Percentiles rank a stretch among this genome's conserved stretches.
Evolutionary conservation across 140 eudicot genomes (phyloP).

Genomic region (Oenanthe javanica): DNA sequence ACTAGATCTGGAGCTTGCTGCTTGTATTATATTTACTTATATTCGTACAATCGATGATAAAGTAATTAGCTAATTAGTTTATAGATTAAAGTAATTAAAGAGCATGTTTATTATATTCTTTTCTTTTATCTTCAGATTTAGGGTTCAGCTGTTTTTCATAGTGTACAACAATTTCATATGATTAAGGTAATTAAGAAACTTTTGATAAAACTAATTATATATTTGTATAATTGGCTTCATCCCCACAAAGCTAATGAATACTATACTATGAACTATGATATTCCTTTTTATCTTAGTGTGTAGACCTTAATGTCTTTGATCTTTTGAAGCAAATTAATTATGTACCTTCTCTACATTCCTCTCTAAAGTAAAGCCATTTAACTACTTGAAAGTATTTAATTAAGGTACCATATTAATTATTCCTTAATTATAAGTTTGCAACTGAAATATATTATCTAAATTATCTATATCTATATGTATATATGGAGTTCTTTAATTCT

Average conservation of each 20-base stretch:
- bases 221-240: too few relatives aligned
- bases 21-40: neutral
- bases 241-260: neutral
- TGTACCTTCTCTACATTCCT: too few relatives aligned
- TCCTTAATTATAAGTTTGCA: too few relatives aligned
- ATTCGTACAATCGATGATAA: neutral
- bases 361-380: too few relatives aligned
- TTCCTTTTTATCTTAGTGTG: neutral
- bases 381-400: neutral
- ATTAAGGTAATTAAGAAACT: neutral
- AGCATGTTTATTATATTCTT: neutral
- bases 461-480: too few relatives aligned
- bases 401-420: too few relatives aligned
- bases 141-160: neutral
- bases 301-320: neutral
- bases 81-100: neutral
- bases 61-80: neutral
- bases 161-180: neutral
- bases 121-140: neutral
- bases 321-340: too few relatives aligned
- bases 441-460: neutral
- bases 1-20: constrained; percentile 7
- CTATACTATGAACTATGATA: neutral
- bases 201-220: neutral
- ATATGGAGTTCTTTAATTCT: neutral